These are phyloP conservation scores for Cytidiella melzeri DNA, from an alignment of 768 basidiomycete species.

Conservation along the genomic window DNA sequence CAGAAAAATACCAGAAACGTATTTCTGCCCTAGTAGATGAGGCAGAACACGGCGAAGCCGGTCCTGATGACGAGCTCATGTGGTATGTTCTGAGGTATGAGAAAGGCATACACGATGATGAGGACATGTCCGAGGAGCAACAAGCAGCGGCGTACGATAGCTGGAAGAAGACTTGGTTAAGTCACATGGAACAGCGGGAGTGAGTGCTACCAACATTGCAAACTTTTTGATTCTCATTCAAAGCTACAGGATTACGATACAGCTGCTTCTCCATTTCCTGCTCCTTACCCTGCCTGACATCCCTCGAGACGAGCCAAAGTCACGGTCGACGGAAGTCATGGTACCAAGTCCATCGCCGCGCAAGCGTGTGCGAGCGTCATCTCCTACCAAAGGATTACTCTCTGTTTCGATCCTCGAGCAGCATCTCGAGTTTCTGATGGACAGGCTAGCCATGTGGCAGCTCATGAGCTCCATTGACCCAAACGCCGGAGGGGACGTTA, in stretches of 20 bases:
- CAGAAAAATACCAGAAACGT: constrained; percentile 60
- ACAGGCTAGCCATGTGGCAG: constrained; percentile 76
- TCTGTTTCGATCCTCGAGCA: constrained; percentile 33
- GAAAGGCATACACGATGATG: constrained; percentile 28
- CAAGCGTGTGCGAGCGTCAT: constrained; percentile 21
- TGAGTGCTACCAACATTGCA: constrained; percentile 23
- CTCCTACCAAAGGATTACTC: constrained; percentile 8
- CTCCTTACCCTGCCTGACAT: constrained; percentile 55
- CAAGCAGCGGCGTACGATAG: constrained; percentile 36
- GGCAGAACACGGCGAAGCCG: constrained; percentile 53
- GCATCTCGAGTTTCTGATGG: constrained; percentile 69
- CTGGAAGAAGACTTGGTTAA: constrained; percentile 53
- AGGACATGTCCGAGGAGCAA: constrained; percentile 18
- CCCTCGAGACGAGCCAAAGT: constrained; percentile 20
- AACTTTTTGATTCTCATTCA: neutral
- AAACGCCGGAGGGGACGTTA: constrained; percentile 15
- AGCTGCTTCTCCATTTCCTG: constrained; percentile 64
- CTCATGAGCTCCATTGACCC: constrained; percentile 38
- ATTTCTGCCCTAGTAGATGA: constrained; percentile 53
- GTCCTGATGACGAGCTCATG: constrained; percentile 65
- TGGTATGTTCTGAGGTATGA: constrained; percentile 69
- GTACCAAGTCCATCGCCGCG: constrained; percentile 15
- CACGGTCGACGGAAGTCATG: constrained; percentile 14
- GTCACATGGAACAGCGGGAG: constrained; percentile 58
- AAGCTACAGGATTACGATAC: constrained; percentile 56